Conservation (phyloP, 495 filamentous ascomycete species). For the Trichodelitschia bisporula region DNA sequence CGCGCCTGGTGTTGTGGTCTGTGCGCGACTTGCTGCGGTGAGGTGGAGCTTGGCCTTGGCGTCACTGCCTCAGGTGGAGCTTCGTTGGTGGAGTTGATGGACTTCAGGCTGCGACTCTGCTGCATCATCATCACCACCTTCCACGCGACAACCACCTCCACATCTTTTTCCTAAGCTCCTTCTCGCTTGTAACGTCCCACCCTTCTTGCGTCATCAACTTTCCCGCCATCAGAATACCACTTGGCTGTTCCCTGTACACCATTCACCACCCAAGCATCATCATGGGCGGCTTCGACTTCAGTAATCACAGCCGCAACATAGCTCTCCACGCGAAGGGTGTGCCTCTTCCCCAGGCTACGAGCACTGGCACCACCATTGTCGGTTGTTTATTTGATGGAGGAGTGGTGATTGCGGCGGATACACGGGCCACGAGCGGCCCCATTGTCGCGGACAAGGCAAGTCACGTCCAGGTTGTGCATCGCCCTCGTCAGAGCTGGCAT, state of each 20-base stretch:
- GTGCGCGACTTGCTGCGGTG: too few species aligned
- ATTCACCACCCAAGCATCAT: constrained; percentile 15
- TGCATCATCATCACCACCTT: too few species aligned
- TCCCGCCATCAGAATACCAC: neutral
- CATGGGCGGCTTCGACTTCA: constrained; percentile 99
- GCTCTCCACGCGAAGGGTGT: constrained; percentile 83
- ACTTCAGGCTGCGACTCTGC: too few species aligned
- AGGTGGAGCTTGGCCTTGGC: too few species aligned
- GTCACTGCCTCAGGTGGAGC: too few species aligned
- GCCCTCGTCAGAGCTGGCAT: too few species aligned
- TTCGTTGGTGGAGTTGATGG: too few species aligned
- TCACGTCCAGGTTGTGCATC: too few species aligned
- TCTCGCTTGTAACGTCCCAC: constrained; percentile 2
- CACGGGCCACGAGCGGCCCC: constrained; percentile 85
- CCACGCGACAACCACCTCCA: too few species aligned
- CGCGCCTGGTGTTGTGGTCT: too few species aligned
- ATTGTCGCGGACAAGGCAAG: constrained; percentile 94
- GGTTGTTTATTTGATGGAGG: constrained; percentile 93
- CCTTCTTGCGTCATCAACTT: neutral
- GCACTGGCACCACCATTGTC: constrained; percentile 97
- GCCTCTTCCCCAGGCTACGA: constrained; percentile 89
- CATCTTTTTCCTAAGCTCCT: too few species aligned
- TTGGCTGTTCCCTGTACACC: constrained; percentile 2
- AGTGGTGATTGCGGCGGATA: constrained; percentile 94
- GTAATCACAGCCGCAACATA: constrained; percentile 95